phyloP scores from a whole-genome alignment of 345 rosid genomes.

The Ceriops zippeliana region DNA sequence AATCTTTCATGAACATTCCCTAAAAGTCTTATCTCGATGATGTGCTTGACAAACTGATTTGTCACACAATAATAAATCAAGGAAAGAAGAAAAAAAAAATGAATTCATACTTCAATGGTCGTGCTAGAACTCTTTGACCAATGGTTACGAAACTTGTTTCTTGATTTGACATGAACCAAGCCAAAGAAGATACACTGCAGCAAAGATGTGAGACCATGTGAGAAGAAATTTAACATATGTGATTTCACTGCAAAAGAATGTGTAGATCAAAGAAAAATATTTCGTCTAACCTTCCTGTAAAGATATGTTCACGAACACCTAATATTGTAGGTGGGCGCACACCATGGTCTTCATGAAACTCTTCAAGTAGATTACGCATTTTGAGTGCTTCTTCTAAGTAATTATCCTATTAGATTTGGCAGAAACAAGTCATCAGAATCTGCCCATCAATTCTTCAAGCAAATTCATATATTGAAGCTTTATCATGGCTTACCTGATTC shows the following conservation, averaged over 20 bases:
- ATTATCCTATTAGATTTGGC: conserved; percentile 59
- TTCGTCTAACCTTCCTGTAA: conserved; percentile 77
- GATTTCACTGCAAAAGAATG: conserved; percentile 5
- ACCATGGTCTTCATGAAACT: conserved; percentile 92
- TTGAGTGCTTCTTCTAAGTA: conserved; percentile 97
- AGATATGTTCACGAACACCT: conserved; percentile 96
- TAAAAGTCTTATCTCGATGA: neutral
- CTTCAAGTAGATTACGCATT: conserved; percentile 96
- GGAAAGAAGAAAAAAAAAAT: neutral
- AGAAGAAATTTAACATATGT: conserved; percentile 8
- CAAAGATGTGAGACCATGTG: conserved; percentile 15
- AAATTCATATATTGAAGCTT: neutral
- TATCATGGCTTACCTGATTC: conserved; percentile 64
- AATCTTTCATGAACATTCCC: too few species aligned
- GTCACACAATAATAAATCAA: neutral
- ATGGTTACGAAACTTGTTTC: conserved; percentile 95
- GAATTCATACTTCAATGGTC: conserved; percentile 76
- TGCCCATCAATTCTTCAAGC: neutral
- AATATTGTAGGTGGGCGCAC: conserved; percentile 86
- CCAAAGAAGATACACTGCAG: conserved; percentile 92
- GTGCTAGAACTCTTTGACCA: conserved; percentile 97
- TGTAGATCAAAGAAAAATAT: neutral
- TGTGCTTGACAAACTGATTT: neutral
- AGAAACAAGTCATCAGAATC: conserved; percentile 15
- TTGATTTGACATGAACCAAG: conserved; percentile 99